These are phyloP conservation scores for Dryadomyces sulphureus DNA, from an alignment of 2,329 filamentous ascomycete genomes.

Conservation along the genomic window DNA sequence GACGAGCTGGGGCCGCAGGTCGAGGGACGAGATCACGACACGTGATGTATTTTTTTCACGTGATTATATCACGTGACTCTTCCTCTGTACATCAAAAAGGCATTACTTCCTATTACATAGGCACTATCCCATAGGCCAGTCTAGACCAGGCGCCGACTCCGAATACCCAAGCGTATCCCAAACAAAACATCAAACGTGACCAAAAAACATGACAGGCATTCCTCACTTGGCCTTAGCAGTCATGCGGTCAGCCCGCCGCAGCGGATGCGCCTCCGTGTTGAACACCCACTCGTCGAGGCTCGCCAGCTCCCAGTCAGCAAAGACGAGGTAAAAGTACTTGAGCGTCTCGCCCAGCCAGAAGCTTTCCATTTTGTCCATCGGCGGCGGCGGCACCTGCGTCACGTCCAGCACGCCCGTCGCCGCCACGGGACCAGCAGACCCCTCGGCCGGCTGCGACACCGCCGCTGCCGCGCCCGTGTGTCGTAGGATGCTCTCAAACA, in stretches of 20 bases:
- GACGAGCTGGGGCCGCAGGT: slow-evolving; percentile 47
- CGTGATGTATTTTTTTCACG: too few relatives aligned
- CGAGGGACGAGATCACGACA: too few relatives aligned
- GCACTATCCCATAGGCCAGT: too few relatives aligned
- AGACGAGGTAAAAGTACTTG: slow-evolving; percentile 53
- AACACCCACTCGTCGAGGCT: slow-evolving; percentile 49
- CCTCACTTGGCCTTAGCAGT: too few relatives aligned
- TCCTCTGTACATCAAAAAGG: too few relatives aligned
- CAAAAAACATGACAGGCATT: too few relatives aligned
- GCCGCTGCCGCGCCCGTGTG: slow-evolving; percentile 37
- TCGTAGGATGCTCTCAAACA: slow-evolving; percentile 51
- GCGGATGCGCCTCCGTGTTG: slow-evolving; percentile 41
- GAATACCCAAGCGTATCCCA: too few relatives aligned
- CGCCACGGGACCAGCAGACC: slow-evolving; percentile 24
- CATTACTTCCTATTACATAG: too few relatives aligned
- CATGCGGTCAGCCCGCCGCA: slow-evolving; percentile 18
- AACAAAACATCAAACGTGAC: too few relatives aligned
- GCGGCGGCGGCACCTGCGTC: slow-evolving; percentile 23
- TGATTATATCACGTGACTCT: too few relatives aligned
- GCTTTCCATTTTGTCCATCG: slow-evolving; percentile 54
- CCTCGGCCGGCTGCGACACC: background rate
- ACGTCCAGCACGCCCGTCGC: slow-evolving; percentile 55
- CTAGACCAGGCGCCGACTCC: too few relatives aligned
- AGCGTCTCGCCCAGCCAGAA: slow-evolving; percentile 60
- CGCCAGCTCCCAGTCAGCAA: slow-evolving; percentile 41